Evolutionary conservation across 208 protist species (phyloP).

Genomic region (Crithidia bombi): DNA sequence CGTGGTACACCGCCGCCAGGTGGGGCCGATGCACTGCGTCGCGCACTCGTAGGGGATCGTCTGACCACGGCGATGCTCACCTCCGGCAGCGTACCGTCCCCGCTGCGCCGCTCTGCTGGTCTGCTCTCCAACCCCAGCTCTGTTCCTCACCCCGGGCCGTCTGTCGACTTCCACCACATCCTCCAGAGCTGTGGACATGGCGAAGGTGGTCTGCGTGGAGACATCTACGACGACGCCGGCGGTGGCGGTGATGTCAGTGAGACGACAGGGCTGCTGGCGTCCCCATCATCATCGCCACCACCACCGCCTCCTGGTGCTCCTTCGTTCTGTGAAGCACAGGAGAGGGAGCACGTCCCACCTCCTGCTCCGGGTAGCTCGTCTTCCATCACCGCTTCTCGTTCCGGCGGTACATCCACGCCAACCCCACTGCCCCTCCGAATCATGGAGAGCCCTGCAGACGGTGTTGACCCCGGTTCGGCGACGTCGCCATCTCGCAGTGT

Average conservation of each 20-base stretch:
- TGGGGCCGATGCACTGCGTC: slow-evolving; percentile 4
- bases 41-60: slow-evolving; percentile 2
- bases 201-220: not conserved
- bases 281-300: not conserved
- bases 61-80: not conserved
- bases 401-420: not conserved
- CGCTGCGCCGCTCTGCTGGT: not conserved
- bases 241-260: slow-evolving; percentile 1
- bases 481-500: slow-evolving; percentile 21
- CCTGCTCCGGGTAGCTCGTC: not conserved
- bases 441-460: not conserved
- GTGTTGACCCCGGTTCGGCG: not conserved
- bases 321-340: not conserved
- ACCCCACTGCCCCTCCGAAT: not conserved
- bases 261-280: not conserved
- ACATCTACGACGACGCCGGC: not conserved
- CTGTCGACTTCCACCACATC: not conserved
- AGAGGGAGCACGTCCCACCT: not conserved
- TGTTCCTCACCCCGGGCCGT: not conserved
- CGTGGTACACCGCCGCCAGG: slow-evolving; percentile 10
- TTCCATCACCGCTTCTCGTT: not conserved
- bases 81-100: slow-evolving; percentile 5
- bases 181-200: not conserved
- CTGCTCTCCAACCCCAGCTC: not conserved
- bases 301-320: not conserved